Percentiles rank a stretch among this genome's conserved stretches.
Conservation (phyloP, 192 early-diverging fungal species). For the Podila epigama region DNA sequence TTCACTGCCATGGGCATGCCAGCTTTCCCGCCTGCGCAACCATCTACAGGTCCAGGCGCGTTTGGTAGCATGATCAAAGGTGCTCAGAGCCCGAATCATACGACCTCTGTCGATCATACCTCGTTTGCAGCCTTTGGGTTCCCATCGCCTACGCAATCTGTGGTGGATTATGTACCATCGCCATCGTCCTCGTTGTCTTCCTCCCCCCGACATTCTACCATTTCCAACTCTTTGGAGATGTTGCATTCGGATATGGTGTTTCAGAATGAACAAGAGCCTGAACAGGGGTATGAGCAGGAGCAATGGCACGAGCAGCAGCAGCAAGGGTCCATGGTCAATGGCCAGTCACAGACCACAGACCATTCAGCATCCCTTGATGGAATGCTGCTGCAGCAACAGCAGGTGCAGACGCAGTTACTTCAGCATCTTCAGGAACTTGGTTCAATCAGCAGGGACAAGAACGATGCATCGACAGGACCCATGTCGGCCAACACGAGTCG, state of each 20-base stretch:
- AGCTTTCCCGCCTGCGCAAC: constrained; percentile 12
- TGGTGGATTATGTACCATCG: constrained; percentile 9
- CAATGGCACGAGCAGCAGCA: background rate
- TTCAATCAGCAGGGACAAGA: background rate
- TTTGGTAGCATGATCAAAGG: background rate
- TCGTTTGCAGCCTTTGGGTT: constrained; percentile 43
- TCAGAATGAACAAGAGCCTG: background rate
- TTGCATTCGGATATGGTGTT: constrained; percentile 1
- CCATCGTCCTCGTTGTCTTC: constrained; percentile 6
- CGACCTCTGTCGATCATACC: constrained; percentile 8
- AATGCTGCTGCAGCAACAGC: background rate
- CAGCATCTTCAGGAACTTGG: too few species aligned
- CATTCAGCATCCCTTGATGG: too few species aligned
- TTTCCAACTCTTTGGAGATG: background rate
- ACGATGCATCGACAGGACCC: background rate
- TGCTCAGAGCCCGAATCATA: background rate
- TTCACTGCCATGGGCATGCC: constrained; percentile 26
- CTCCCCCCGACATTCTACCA: constrained; percentile 32
- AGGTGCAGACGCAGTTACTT: background rate
- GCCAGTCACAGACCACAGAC: background rate
- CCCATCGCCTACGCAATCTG: constrained; percentile 22
- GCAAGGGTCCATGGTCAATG: background rate
- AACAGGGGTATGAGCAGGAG: background rate
- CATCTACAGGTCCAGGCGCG: background rate
- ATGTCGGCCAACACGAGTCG: background rate